Base-by-base conservation (phyloP, 495 filamentous ascomycete species). In the Hamigera avellanea region DNA sequence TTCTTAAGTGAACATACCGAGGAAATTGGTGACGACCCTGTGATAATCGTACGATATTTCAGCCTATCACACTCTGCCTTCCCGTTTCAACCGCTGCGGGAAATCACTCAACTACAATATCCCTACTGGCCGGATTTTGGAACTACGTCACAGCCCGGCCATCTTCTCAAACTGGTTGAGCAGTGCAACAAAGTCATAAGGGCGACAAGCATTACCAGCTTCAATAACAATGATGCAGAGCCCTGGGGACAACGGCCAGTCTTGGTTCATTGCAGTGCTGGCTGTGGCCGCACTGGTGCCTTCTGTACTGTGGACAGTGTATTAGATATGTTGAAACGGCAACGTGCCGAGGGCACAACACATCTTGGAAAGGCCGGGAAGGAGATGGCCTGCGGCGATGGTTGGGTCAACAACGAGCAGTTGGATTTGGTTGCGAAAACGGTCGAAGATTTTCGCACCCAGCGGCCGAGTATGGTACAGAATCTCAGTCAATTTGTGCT, bases 241-340 rank as follows among this genome's bases (percentile, higher is more conserved):
- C 65, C 70, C 0, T 50, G 57, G 1, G 59, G 62, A 7, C 63
- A 64, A 41, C 57, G 85, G 26, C 88, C 91, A 12, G 72, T 94
- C 33, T 59, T 98, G 14, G 93, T 98, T 3, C 91, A 98, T 56
- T 98, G 91, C 62, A 88, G 82, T 38, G 91, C 91, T 2, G 91
- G 91, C 0, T 98, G 91, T 59, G 91, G 91, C 3, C 78, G 91
- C 4, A 98, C 91, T 0, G 91, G 91, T 3, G 85, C 93, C 0
- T 98, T 98, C 43, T 98, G 91, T 55, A 93, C 91, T 0, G 85
- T 96, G 18, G 91, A 96, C 52, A 87, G 79, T 34, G 93, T 95
- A 9, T 73, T 96, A 33, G 85, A 89, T 53, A 91, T 93, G 77
- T 57, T 98, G 26, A 91, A 89, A 61, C 75, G 80, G 21, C 86